Evolutionary conservation across 1,284 basidiomycete species (phyloP).

Genomic region (Leccinum subrobustum): DNA sequence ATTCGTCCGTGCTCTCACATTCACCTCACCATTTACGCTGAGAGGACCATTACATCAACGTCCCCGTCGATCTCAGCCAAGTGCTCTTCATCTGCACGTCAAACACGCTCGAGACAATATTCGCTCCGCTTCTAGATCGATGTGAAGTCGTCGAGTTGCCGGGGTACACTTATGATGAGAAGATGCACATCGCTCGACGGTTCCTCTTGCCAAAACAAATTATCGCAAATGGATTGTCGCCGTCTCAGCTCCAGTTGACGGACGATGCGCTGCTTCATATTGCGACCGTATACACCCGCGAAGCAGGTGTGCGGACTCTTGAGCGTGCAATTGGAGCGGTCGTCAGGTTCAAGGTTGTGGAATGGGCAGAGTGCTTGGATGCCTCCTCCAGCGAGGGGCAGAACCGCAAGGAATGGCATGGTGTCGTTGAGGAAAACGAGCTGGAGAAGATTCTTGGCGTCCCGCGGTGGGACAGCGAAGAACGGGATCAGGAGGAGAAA

Average conservation of each 20-base stretch:
- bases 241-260: slow-evolving; percentile 53
- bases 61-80: slow-evolving; percentile 85
- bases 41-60: slow-evolving; percentile 89
- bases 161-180: slow-evolving; percentile 89
- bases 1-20: no score
- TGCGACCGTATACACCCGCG: slow-evolving; percentile 78
- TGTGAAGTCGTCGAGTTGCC: slow-evolving; percentile 74
- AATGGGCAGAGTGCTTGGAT: slow-evolving; percentile 79
- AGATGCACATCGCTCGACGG: slow-evolving; percentile 81
- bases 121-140: slow-evolving; percentile 76
- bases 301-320: slow-evolving; percentile 90
- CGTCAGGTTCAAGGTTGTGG: slow-evolving; percentile 84
- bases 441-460: slow-evolving; percentile 86
- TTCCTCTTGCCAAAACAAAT: slow-evolving; percentile 89
- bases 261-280: slow-evolving; percentile 58
- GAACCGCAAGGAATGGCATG: slow-evolving; percentile 50
- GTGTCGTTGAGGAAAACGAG: slow-evolving; percentile 66
- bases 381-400: slow-evolving; percentile 17
- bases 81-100: slow-evolving; percentile 90
- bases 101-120: slow-evolving; percentile 85
- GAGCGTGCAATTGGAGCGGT: slow-evolving; percentile 87
- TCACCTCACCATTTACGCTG: no score
- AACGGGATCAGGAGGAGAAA: slow-evolving; percentile 67
- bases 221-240: slow-evolving; percentile 62
- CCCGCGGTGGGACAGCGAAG: slow-evolving; percentile 79